Evolutionary conservation across 176 grass and related monocot genomes (phyloP).

Genomic region (Juncus inflexus): DNA sequence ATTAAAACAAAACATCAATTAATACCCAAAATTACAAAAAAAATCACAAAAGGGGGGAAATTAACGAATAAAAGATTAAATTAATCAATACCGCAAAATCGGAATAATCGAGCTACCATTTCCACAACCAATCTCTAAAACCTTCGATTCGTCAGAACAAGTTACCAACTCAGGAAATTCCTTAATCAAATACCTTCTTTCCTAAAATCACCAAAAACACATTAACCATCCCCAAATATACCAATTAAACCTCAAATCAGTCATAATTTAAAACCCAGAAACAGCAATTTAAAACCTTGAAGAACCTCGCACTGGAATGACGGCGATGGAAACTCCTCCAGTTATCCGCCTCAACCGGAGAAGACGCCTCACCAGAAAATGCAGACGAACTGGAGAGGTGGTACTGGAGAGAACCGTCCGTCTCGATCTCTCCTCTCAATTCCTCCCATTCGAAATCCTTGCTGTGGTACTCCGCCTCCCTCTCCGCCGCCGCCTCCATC

Average conservation of each 20-base stretch:
- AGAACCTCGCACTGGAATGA: constrained; percentile 71
- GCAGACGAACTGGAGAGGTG: constrained; percentile 43
- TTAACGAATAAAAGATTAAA: neutral
- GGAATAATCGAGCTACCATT: constrained; percentile 67
- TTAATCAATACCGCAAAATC: constrained; percentile 38
- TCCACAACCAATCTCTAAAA: constrained; percentile 86
- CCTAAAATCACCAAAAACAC: constrained; percentile 31
- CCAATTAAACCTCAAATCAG: no score
- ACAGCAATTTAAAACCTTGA: constrained; percentile 40
- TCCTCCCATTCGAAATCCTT: constrained; percentile 84
- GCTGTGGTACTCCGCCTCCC: constrained; percentile 63
- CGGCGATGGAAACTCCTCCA: constrained; percentile 89
- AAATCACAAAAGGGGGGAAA: constrained; percentile 11
- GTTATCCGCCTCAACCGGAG: constrained; percentile 36
- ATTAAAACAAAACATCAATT: constrained; percentile 5
- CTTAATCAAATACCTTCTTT: constrained; percentile 88
- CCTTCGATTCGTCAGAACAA: constrained; percentile 34
- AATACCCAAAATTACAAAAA: neutral
- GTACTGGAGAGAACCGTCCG: constrained; percentile 47
- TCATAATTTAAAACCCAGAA: neutral
- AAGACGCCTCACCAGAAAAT: neutral
- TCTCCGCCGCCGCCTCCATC: constrained; percentile 14
- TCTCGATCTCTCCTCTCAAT: constrained; percentile 55
- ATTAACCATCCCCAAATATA: no score
- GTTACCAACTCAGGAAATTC: constrained; percentile 78